A percentile compares a stretch with the other conserved stretches of the same genome.
Evolutionary conservation across 768 basidiomycete genomes (phyloP).

Genomic region (Exidia glandulosa): DNA sequence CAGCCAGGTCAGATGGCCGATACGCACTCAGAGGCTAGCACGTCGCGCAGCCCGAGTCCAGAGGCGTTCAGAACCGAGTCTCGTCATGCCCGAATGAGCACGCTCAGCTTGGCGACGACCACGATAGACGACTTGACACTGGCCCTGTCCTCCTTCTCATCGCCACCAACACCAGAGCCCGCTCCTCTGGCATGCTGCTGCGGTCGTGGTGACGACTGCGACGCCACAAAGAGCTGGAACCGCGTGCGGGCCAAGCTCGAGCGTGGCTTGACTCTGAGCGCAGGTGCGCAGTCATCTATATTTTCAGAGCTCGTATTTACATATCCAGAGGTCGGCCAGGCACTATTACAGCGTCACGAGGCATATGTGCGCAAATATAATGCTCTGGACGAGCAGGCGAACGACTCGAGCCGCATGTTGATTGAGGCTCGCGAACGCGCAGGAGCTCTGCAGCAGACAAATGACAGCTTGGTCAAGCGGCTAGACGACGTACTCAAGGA

Average conservation of each 20-base stretch:
- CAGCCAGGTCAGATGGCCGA: too few relatives aligned
- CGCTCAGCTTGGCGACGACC: conserved; percentile 30
- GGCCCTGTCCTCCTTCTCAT: conserved; percentile 59
- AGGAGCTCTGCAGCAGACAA: conserved; percentile 12
- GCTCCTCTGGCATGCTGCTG: conserved; percentile 44
- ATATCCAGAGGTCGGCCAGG: conserved; percentile 86
- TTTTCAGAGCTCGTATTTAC: too few relatives aligned
- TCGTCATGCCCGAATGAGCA: neutral
- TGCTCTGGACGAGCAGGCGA: conserved; percentile 19
- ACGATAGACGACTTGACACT: conserved; percentile 74
- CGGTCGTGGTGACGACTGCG: conserved; percentile 55
- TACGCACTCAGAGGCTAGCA: too few relatives aligned
- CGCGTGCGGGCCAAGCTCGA: conserved; percentile 61
- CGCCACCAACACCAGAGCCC: conserved; percentile 58
- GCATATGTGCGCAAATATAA: conserved; percentile 68
- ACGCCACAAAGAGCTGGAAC: conserved; percentile 52
- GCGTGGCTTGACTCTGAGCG: conserved; percentile 69
- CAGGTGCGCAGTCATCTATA: too few relatives aligned
- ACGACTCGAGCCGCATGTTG: conserved; percentile 5
- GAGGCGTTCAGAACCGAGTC: neutral
- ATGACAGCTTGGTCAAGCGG: conserved; percentile 22
- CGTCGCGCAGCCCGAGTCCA: too few relatives aligned
- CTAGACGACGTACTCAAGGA: conserved; percentile 36
- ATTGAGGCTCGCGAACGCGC: conserved; percentile 14
- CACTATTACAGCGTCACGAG: conserved; percentile 76